These are phyloP conservation scores for Epicoccum nigrum DNA, from an alignment of 2,329 filamentous ascomycete genomes.

Conservation along the genomic window DNA sequence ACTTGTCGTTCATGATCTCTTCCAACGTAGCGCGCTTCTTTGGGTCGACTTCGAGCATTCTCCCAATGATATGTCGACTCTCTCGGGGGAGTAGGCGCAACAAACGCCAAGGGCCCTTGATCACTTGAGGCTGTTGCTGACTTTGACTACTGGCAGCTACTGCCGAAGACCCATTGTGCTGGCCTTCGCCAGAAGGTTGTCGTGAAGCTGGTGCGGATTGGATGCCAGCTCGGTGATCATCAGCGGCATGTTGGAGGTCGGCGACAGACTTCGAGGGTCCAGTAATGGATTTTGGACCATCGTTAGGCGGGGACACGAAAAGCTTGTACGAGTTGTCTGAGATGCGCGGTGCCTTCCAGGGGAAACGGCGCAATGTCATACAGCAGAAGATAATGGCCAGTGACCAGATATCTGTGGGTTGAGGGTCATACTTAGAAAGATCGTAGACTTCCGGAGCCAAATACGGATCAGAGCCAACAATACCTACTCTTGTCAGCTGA, in stretches of 20 bases:
- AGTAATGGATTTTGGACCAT: conserved; percentile 42
- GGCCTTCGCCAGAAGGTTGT: conserved; percentile 38
- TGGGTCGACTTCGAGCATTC: conserved; percentile 91
- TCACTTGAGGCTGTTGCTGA: conserved; percentile 67
- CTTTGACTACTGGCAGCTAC: conserved; percentile 25
- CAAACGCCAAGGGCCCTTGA: conserved; percentile 91
- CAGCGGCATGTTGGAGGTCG: conserved; percentile 47
- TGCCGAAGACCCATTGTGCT: conserved; percentile 25
- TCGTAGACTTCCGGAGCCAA: conserved; percentile 97
- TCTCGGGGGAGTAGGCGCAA: conserved; percentile 86
- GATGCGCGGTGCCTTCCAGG: conserved; percentile 92
- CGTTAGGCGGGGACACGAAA: conserved; percentile 82
- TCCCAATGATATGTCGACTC: conserved; percentile 84
- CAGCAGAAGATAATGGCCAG: conserved; percentile 98
- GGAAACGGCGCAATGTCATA: conserved; percentile 93
- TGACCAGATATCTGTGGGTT: conserved; percentile 96
- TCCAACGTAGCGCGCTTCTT: conserved; percentile 81
- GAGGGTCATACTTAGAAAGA: conserved; percentile 88
- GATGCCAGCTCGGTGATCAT: conserved; percentile 34
- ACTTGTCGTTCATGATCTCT: conserved; percentile 85
- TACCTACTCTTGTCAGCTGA: conserved; percentile 57
- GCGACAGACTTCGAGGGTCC: conserved; percentile 40
- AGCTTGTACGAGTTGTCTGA: conserved; percentile 95
- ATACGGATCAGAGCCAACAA: conserved; percentile 91
- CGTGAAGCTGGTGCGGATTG: conserved; percentile 52